Conservation (phyloP, 306 rosid species). For the Vigna radiata region DNA sequence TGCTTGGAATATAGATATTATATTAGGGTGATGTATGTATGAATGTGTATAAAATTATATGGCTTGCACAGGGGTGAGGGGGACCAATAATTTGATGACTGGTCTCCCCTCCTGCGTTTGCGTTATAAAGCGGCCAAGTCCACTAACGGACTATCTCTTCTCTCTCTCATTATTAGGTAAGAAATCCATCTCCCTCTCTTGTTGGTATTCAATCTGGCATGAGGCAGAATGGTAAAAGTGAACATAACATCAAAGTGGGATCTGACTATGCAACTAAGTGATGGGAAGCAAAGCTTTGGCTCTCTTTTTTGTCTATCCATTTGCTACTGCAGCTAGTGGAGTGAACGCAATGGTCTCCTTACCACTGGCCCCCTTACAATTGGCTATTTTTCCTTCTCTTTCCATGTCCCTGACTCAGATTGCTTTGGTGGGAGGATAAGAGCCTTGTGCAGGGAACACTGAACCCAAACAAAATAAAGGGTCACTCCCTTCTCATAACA, state of each 20-base stretch:
- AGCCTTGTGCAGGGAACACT: slow-evolving; percentile 19
- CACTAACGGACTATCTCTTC: slow-evolving; percentile 37
- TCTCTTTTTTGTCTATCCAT: slow-evolving; percentile 57
- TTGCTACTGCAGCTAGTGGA: slow-evolving; percentile 47
- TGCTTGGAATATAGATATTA: slow-evolving; percentile 25
- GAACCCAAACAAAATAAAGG: slow-evolving; percentile 25
- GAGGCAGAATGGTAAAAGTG: slow-evolving; percentile 55
- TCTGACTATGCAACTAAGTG: slow-evolving; percentile 74
- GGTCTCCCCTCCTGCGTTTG: slow-evolving; percentile 68
- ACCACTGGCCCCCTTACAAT: slow-evolving; percentile 31
- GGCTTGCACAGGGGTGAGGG: slow-evolving; percentile 30
- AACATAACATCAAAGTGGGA: slow-evolving; percentile 67
- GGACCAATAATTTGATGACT: slow-evolving; percentile 62
- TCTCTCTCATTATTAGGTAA: slow-evolving; percentile 51
- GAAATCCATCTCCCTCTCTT: slow-evolving; percentile 54
- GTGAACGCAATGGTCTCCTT: slow-evolving; percentile 30
- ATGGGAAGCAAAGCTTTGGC: slow-evolving; percentile 55
- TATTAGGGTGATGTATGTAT: slow-evolving; percentile 16
- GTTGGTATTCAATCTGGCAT: slow-evolving; percentile 66
- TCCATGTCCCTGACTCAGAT: slow-evolving; percentile 29
- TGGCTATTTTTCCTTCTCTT: slow-evolving; percentile 16
- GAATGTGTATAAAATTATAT: neutral
- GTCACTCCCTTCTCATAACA: slow-evolving; percentile 37
- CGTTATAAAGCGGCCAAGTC: slow-evolving; percentile 58
- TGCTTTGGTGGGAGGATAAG: slow-evolving; percentile 45